Evolutionary conservation across 768 basidiomycete genomes (phyloP).

Genomic region (Russula lepida): DNA sequence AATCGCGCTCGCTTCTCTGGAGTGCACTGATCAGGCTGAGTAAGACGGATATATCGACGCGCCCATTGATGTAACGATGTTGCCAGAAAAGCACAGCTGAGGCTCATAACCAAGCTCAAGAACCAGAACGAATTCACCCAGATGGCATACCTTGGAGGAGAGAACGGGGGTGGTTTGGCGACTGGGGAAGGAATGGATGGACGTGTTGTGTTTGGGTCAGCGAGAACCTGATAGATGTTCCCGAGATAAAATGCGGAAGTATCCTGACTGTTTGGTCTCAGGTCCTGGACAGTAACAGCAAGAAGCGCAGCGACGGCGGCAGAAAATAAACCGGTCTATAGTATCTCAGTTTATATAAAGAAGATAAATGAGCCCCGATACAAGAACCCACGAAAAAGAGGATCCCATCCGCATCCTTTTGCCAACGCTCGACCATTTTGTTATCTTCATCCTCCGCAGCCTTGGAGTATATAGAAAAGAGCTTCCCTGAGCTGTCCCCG

Average conservation of each 20-base stretch:
- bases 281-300: neutral
- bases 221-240: neutral
- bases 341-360: neutral
- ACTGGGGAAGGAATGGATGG: neutral
- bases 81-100: neutral
- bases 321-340: neutral
- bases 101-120: neutral
- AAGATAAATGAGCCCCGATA: neutral
- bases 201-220: neutral
- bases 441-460: too few species aligned
- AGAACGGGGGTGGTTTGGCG: neutral
- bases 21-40: neutral
- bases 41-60: neutral
- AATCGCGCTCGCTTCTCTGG: conserved; percentile 2
- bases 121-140: conserved; percentile 8
- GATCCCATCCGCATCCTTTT: too few species aligned
- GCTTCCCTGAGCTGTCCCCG: too few species aligned
- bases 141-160: neutral
- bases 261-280: neutral
- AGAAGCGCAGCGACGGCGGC: neutral
- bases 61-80: neutral
- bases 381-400: too few species aligned
- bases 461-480: too few species aligned
- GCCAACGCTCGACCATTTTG: too few species aligned
- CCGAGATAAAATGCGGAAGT: neutral